Evolutionary conservation across 768 basidiomycete species (phyloP).

Genomic region (Royoungia palumana): DNA sequence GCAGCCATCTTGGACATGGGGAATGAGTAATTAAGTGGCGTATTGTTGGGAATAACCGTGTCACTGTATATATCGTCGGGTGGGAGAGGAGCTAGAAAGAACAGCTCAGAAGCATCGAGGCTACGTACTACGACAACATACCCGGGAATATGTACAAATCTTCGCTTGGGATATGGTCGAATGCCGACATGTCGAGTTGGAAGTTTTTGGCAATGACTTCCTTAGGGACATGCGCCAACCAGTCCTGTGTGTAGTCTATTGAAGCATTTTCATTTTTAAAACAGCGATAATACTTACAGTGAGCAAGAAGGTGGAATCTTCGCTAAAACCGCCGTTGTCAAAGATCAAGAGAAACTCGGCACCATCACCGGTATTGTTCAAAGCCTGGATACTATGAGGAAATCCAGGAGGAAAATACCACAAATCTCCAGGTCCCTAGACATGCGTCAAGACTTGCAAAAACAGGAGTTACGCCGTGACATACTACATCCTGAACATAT

Average conservation of each 20-base stretch:
- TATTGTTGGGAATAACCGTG: constrained; percentile 48
- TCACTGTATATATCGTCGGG: constrained; percentile 39
- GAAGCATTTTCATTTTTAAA: neutral
- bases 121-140: constrained; percentile 12
- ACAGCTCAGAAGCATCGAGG: neutral
- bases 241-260: constrained; percentile 43
- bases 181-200: constrained; percentile 42
- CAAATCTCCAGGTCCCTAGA: constrained; percentile 40
- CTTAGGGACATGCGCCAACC: constrained; percentile 61
- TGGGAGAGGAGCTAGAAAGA: constrained; percentile 38
- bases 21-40: constrained; percentile 53
- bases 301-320: constrained; percentile 55
- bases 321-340: constrained; percentile 45
- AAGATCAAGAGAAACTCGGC: constrained; percentile 52
- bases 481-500: constrained; percentile 52
- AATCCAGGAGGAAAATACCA: constrained; percentile 61
- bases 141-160: constrained; percentile 57
- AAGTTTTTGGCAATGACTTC: constrained; percentile 66
- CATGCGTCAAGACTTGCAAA: constrained; percentile 7
- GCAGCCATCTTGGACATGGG: constrained; percentile 46
- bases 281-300: constrained; percentile 12
- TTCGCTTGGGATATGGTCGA: constrained; percentile 50
- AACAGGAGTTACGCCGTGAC: constrained; percentile 19
- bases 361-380: constrained; percentile 42
- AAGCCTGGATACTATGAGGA: constrained; percentile 56